These are phyloP conservation scores for Saccharum officinarum DNA, from an alignment of 176 grass and related monocot genomes.

Conservation along the genomic window DNA sequence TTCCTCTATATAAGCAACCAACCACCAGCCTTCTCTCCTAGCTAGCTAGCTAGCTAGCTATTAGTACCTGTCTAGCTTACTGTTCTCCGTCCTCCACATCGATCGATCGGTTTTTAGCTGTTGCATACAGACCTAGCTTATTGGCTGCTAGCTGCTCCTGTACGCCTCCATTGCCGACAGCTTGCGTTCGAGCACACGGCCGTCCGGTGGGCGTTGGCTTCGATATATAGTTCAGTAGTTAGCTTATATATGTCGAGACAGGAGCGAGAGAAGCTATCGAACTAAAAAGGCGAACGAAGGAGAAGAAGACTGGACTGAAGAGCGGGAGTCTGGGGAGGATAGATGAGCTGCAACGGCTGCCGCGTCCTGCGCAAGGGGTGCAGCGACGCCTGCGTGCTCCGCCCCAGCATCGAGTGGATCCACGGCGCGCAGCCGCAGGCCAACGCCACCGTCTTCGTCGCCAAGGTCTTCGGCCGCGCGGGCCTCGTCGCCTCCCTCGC, in stretches of 20 bases:
- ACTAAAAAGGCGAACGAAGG: too few relatives aligned
- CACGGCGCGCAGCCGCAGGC: conserved; percentile 62
- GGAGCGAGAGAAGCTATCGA: too few relatives aligned
- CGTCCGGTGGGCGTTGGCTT: too few relatives aligned
- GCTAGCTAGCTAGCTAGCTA: too few relatives aligned
- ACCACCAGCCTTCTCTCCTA: background rate
- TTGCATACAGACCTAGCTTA: background rate
- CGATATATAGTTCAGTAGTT: too few relatives aligned
- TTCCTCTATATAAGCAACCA: conserved; percentile 11
- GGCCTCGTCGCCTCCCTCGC: conserved; percentile 75
- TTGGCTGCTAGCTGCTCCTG: background rate
- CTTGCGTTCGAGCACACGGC: background rate
- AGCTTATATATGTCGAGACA: too few relatives aligned
- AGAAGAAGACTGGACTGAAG: too few relatives aligned
- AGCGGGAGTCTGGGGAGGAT: too few relatives aligned
- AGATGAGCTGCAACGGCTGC: conserved; percentile 94
- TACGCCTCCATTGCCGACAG: background rate
- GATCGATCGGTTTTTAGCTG: background rate
- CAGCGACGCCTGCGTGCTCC: conserved; percentile 81
- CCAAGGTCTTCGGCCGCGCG: conserved; percentile 94
- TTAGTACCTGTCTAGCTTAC: too few relatives aligned
- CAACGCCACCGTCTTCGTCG: conserved; percentile 92
- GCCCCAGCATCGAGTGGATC: conserved; percentile 81
- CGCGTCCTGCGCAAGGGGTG: conserved; percentile 84
- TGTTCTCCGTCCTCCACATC: too few relatives aligned